These are phyloP conservation scores for Colletotrichum chrysophilum DNA, from an alignment of 2,329 filamentous ascomycete species.

Conservation along the genomic window DNA sequence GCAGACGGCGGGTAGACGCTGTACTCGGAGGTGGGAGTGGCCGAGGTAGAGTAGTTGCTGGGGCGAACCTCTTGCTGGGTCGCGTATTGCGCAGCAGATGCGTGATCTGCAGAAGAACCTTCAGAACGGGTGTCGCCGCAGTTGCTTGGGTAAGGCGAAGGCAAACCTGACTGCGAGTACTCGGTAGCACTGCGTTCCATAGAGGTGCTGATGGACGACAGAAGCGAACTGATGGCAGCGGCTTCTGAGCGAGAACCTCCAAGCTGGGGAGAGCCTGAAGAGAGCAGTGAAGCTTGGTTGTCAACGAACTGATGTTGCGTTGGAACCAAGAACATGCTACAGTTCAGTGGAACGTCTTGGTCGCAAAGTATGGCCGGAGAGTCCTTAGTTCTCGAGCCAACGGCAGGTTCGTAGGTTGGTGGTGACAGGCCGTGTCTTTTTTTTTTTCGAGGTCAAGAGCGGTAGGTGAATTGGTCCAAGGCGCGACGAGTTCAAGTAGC, in stretches of 20 bases:
- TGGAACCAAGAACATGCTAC: constrained; percentile 39
- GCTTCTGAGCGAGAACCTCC: constrained; percentile 31
- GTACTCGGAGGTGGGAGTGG: constrained; percentile 91
- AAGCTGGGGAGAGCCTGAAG: constrained; percentile 29
- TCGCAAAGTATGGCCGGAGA: constrained; percentile 26
- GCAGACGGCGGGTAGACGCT: constrained; percentile 75
- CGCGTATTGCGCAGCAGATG: constrained; percentile 90
- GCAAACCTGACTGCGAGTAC: constrained; percentile 90
- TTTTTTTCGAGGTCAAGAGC: constrained; percentile 2
- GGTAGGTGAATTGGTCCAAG: constrained; percentile 1
- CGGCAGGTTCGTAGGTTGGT: constrained; percentile 10
- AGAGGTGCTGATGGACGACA: constrained; percentile 37
- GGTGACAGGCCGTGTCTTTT: constrained; percentile 10
- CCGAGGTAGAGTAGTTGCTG: constrained; percentile 73
- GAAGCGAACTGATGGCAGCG: constrained; percentile 31
- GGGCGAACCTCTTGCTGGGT: constrained; percentile 81
- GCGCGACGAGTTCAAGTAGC: constrained; percentile 17
- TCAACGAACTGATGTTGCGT: constrained; percentile 35
- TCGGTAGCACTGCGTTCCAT: constrained; percentile 72
- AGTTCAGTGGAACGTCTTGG: constrained; percentile 28
- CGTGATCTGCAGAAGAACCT: constrained; percentile 85
- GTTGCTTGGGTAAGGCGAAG: constrained; percentile 71
- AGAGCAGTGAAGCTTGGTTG: constrained; percentile 32
- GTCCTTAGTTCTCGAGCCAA: constrained; percentile 37
- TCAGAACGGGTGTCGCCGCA: constrained; percentile 80